Evolutionary conservation across 768 basidiomycete species (phyloP).

Genomic region (Suillus subaureus): DNA sequence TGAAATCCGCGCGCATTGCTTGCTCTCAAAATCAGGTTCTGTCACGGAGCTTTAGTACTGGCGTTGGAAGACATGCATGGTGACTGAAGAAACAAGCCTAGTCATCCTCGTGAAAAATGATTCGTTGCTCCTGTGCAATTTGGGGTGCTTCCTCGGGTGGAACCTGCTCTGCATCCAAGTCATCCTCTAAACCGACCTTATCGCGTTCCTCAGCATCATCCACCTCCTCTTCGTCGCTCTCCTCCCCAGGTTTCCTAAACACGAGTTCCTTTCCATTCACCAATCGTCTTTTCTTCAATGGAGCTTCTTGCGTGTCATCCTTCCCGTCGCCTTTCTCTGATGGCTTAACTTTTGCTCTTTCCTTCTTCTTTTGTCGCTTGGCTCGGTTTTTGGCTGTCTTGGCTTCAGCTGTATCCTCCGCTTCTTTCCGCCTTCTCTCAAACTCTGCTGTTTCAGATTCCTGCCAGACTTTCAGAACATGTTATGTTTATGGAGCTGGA

Average conservation of each 20-base stretch:
- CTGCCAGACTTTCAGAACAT: slow-evolving; percentile 39
- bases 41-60: not conserved
- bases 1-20: not conserved
- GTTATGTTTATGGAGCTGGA: not conserved
- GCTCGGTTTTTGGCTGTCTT: slow-evolving; percentile 97
- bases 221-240: slow-evolving; percentile 40
- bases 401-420: slow-evolving; percentile 71
- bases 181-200: slow-evolving; percentile 7
- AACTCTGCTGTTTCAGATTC: slow-evolving; percentile 75
- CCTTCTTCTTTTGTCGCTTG: slow-evolving; percentile 93
- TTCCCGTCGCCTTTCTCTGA: slow-evolving; percentile 28
- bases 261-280: slow-evolving; percentile 76
- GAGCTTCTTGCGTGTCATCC: slow-evolving; percentile 36
- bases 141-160: slow-evolving; percentile 16
- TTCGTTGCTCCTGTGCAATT: slow-evolving; percentile 39
- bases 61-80: not conserved
- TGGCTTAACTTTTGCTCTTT: slow-evolving; percentile 52
- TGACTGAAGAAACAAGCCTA: slow-evolving; percentile 19
- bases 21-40: not conserved
- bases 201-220: slow-evolving; percentile 8
- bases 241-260: slow-evolving; percentile 56
- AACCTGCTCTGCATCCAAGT: not conserved
- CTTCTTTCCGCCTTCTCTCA: slow-evolving; percentile 68
- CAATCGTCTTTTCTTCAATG: slow-evolving; percentile 79
- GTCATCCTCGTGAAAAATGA: slow-evolving; percentile 56